These are phyloP conservation scores for Populus hybrid DNA, from an alignment of 441 rosid species.

Conservation along the genomic window DNA sequence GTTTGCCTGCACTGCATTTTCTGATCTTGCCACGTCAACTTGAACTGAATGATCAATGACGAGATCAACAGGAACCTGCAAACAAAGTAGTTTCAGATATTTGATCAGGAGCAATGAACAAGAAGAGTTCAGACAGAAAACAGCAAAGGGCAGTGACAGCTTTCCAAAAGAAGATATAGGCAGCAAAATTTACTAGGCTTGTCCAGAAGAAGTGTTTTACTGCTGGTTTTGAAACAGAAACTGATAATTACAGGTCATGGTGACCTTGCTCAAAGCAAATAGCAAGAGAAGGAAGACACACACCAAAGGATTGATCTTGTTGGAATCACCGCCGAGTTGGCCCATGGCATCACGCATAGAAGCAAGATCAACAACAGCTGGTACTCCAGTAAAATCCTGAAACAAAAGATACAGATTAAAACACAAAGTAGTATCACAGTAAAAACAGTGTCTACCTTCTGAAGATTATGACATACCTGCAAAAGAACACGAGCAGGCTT, in stretches of 20 bases:
- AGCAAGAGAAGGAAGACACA: not conserved
- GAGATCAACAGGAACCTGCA: slow-evolving; percentile 98
- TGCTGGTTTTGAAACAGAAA: not conserved
- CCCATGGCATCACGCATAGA: slow-evolving; percentile 99
- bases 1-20: slow-evolving; percentile 92
- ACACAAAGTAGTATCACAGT: slow-evolving; percentile 5
- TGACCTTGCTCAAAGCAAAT: not conserved
- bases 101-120: slow-evolving; percentile 4
- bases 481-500: slow-evolving; percentile 99
- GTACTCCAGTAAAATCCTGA: slow-evolving; percentile 99
- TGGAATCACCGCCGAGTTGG: slow-evolving; percentile 84
- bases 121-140: not conserved
- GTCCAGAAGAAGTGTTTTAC: not conserved
- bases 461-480: slow-evolving; percentile 46
- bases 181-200: not conserved
- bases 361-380: slow-evolving; percentile 98
- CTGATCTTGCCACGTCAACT: slow-evolving; percentile 94
- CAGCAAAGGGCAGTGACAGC: not conserved
- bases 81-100: slow-evolving; percentile 2
- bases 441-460: not conserved
- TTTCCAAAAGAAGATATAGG: not conserved
- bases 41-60: slow-evolving; percentile 98
- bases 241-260: not conserved
- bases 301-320: slow-evolving; percentile 96
- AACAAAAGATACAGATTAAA: slow-evolving; percentile 12